Evolutionary conservation across 2,329 filamentous ascomycete species (phyloP).

Genomic region (Periconia sp.): DNA sequence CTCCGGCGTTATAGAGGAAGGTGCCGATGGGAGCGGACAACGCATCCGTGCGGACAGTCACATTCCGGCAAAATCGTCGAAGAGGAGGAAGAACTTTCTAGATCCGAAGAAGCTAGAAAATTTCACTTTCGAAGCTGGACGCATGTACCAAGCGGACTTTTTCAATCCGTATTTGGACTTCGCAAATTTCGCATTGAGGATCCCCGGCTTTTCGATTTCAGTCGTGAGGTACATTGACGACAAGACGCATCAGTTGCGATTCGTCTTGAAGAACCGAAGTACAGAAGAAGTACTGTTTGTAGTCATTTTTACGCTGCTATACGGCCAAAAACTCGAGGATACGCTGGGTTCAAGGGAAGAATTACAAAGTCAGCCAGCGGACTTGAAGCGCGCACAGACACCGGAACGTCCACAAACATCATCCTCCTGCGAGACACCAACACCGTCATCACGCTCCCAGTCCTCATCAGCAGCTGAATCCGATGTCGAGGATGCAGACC

Average conservation of each 20-base stretch:
- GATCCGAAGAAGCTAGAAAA: constrained; percentile 38
- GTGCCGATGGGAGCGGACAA: constrained; percentile 46
- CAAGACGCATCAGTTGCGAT: constrained; percentile 55
- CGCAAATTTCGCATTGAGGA: constrained; percentile 51
- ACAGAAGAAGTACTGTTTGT: constrained; percentile 52
- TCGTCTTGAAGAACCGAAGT: constrained; percentile 52
- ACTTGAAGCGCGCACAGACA: not conserved
- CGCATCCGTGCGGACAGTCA: constrained; percentile 32
- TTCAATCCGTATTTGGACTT: constrained; percentile 58
- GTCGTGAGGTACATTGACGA: constrained; percentile 55
- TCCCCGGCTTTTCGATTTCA: constrained; percentile 53
- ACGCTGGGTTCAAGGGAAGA: constrained; percentile 37
- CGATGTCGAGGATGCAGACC: constrained; percentile 13
- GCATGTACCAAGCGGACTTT: constrained; percentile 54
- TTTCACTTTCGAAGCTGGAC: constrained; percentile 52
- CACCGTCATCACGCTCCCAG: constrained; percentile 14
- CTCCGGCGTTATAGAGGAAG: constrained; percentile 47
- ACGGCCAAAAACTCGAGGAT: constrained; percentile 49
- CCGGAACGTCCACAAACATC: constrained; percentile 8
- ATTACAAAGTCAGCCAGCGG: constrained; percentile 4
- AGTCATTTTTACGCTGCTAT: constrained; percentile 54
- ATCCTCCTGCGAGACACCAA: constrained; percentile 13
- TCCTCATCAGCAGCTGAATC: constrained; percentile 12
- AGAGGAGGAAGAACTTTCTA: constrained; percentile 54
- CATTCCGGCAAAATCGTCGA: constrained; percentile 49